These are phyloP conservation scores for slime mould (Dictyostelium discoideum) DNA, from an alignment of 78 protist genomes.

Conservation along the genomic window DNA sequence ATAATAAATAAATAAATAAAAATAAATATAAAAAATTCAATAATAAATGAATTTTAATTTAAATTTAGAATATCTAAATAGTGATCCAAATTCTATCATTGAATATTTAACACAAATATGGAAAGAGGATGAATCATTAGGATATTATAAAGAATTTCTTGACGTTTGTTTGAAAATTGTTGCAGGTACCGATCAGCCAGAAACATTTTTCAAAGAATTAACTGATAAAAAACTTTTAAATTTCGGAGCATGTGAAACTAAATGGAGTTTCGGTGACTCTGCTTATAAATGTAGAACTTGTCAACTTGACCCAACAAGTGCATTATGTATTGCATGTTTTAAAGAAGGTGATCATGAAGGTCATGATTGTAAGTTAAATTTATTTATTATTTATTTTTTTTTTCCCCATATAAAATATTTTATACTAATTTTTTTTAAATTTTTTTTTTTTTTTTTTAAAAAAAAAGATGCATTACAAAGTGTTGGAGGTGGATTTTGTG, in stretches of 20 bases:
- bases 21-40: neutral
- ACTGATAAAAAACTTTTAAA: conserved; percentile 19
- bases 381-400: neutral
- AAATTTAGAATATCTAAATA: conserved; percentile 14
- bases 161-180: conserved; percentile 15
- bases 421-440: neutral
- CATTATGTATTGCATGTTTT: conserved; percentile 90
- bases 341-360: conserved; percentile 89
- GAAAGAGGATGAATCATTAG: neutral
- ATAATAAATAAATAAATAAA: neutral
- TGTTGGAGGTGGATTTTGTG: conserved; percentile 90
- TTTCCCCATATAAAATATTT: neutral
- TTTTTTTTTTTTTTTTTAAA: neutral
- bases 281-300: conserved; percentile 94
- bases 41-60: neutral
- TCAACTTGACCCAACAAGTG: conserved; percentile 91
- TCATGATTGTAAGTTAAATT: conserved; percentile 84
- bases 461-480: conserved; percentile 63
- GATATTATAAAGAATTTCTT: conserved; percentile 17
- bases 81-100: conserved; percentile 3
- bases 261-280: conserved; percentile 84
- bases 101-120: conserved; percentile 1
- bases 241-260: conserved; percentile 84
- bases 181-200: neutral
- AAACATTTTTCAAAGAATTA: conserved; percentile 38